phyloP scores from a whole-genome alignment of 2,329 filamentous ascomycete species.

The Claviceps sp. region DNA sequence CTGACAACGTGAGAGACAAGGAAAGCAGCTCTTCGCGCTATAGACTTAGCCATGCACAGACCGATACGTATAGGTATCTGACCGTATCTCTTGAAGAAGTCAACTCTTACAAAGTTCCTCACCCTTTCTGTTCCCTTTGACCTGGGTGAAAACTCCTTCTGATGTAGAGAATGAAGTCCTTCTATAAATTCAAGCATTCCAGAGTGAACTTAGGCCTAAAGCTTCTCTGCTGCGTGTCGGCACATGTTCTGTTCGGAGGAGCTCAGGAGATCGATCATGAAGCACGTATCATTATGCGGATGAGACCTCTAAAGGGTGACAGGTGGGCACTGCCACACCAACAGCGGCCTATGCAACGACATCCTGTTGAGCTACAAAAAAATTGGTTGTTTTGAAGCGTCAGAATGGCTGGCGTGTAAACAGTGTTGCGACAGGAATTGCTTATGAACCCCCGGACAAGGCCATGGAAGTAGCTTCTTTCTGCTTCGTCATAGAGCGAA shows the following conservation, averaged over 20 bases:
- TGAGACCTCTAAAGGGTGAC: not conserved
- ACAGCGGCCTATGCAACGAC: too few relatives aligned
- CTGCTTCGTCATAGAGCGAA: too few relatives aligned
- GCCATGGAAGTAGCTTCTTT: too few relatives aligned
- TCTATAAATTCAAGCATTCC: not conserved
- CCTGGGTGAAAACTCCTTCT: not conserved
- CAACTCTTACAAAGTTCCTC: not conserved
- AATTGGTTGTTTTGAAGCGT: not conserved
- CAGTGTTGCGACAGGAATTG: too few relatives aligned
- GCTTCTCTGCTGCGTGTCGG: not conserved
- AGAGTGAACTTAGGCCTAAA: not conserved
- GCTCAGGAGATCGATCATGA: not conserved
- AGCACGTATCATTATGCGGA: not conserved
- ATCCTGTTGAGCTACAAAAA: not conserved
- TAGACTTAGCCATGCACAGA: slow-evolving; percentile 1
- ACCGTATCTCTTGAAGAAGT: not conserved
- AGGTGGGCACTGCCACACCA: not conserved
- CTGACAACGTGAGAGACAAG: slow-evolving; percentile 12
- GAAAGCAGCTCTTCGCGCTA: slow-evolving; percentile 5
- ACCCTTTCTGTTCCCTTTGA: not conserved
- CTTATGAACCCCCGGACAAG: too few relatives aligned
- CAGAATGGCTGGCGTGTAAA: too few relatives aligned
- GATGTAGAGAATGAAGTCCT: too few relatives aligned
- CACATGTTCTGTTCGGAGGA: not conserved
- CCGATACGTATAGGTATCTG: too few relatives aligned